Conservation (phyloP, 257 asterid species). For the Solanum medicagineum region DNA sequence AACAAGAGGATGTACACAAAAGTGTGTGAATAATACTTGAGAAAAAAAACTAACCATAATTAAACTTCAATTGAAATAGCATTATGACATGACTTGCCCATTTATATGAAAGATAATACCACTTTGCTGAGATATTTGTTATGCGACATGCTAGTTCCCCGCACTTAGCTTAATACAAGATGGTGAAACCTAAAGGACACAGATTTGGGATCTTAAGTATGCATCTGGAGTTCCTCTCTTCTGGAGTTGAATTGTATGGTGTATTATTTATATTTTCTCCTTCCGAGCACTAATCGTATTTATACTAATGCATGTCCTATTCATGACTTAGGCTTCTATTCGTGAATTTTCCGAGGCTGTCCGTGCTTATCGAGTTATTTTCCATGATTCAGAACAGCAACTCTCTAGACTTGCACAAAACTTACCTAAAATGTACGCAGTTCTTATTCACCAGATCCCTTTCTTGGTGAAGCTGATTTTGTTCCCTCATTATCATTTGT, state of each 20-base stretch:
- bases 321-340: constrained; percentile 60
- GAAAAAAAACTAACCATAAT: background rate
- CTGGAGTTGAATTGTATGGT: background rate
- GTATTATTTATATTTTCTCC: background rate
- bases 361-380: constrained; percentile 89
- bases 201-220: background rate
- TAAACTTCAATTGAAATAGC: background rate
- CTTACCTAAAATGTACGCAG: constrained; percentile 53
- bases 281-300: background rate
- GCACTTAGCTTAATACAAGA: background rate
- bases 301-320: background rate
- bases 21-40: background rate
- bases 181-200: background rate
- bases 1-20: background rate
- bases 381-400: constrained; percentile 78
- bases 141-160: background rate
- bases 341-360: constrained; percentile 89
- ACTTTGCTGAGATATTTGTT: background rate
- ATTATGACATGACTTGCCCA: background rate
- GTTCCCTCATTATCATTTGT: background rate
- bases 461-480: background rate
- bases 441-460: background rate
- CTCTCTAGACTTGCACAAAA: constrained; percentile 74
- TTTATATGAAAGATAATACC: background rate
- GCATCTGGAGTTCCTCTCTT: background rate